These are phyloP conservation scores for Colletotrichum neosansevieriae DNA, from an alignment of 2,329 filamentous ascomycete genomes.

Conservation along the genomic window DNA sequence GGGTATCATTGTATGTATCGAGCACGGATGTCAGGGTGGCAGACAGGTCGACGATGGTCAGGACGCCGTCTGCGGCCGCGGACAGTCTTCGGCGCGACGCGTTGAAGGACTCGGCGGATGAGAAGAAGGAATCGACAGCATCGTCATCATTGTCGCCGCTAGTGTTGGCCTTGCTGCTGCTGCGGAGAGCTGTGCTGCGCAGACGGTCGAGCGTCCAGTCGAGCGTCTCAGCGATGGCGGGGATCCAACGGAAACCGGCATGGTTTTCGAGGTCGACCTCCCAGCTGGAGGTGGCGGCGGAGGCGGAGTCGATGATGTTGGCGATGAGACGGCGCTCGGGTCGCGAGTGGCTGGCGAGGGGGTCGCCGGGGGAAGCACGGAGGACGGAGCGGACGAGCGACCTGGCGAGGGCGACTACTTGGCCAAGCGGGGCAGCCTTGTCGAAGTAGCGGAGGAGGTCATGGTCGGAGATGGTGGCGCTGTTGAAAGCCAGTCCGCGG, in stretches of 20 bases:
- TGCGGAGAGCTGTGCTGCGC: not conserved
- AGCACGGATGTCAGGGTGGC: not conserved
- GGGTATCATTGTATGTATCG: not conserved
- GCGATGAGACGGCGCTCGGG: not conserved
- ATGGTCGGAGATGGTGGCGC: not conserved
- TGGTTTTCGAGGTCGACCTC: conserved; percentile 4
- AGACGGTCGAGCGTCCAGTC: conserved; percentile 1
- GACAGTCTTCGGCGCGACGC: not conserved
- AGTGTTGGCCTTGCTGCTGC: not conserved
- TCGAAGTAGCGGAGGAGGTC: not conserved
- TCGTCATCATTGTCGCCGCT: not conserved
- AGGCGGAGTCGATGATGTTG: not conserved
- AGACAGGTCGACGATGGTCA: not conserved
- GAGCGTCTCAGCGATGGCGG: not conserved
- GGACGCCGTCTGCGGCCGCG: not conserved
- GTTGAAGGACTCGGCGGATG: conserved; percentile 1
- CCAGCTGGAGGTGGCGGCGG: not conserved
- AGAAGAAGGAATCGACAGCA: not conserved
- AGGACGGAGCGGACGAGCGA: not conserved
- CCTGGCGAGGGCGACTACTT: not conserved
- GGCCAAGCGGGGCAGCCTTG: not conserved
- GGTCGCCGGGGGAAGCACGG: not conserved
- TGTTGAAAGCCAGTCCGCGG: conserved; percentile 18
- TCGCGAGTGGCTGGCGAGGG: not conserved
- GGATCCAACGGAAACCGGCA: not conserved